Base-by-base conservation (phyloP, 208 protist genomes). In the Wallacemonas rigidus region DNA sequence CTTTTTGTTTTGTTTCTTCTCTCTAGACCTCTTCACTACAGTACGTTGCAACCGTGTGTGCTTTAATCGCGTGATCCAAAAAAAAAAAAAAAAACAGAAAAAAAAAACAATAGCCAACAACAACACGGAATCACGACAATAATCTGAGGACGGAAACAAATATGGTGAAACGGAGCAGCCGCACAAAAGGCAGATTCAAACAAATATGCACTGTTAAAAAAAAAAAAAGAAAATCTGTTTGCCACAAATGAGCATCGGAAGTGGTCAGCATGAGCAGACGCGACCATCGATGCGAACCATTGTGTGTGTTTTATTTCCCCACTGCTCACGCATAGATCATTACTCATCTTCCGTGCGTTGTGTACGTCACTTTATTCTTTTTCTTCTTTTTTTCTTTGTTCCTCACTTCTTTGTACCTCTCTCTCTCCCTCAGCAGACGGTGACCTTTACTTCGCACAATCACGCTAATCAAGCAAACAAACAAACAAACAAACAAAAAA, bases 1-100 rank as follows among this genome's bases (percentile, higher is more conserved):
- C 35, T 67, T 67, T 68, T 61, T 43, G 17, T 57, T 69, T 71
- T 69, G 56, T 73, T 63, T 36, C 12, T 50, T 60, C 43, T 38
- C 14, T 71, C 43, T 61, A 63, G 55, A 15, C 56, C 56, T 14
- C 45, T 50, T 50, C 45, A 50, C 45, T 50, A 50, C 45, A 50
- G 45, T 12, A 50, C 26, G 26, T 26, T 26, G 26, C 26, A 26
- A 26, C 26, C 26, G 26, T 26, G 26, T 26, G 26, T 26, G 26
- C 26, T 26, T 26, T 26, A 26, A 26, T 26, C 26, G 26, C 26
- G 26, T 26, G 26, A 26, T 26, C 8, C 45, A 0, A 6, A 50
- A 12, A 50, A 50, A 50, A 50, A 50, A 50, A 50, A 50, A 50
- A 50, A 1, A 50, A 50, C 0, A 1, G 45, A 14, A 50, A 50